These are phyloP conservation scores for Ambispora gerdemannii DNA, from an alignment of 192 early-diverging fungal genomes.

Conservation along the genomic window DNA sequence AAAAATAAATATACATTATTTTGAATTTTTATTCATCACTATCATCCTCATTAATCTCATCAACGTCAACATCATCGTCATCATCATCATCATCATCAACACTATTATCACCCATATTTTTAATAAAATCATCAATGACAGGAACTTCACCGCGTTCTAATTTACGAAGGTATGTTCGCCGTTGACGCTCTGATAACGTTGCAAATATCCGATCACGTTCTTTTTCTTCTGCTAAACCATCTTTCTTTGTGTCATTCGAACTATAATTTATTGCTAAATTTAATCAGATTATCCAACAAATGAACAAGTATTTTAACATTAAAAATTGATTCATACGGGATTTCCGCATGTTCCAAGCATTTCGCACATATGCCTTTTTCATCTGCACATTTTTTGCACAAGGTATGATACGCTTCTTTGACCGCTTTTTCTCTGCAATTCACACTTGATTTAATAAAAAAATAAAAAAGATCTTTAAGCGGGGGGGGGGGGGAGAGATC, in stretches of 20 bases:
- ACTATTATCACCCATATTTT: too few species aligned
- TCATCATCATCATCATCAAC: too few species aligned
- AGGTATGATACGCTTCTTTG: constrained; percentile 91
- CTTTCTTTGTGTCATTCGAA: constrained; percentile 62
- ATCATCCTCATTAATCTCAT: too few species aligned
- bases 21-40: too few species aligned
- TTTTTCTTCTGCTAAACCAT: constrained; percentile 63
- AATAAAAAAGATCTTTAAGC: background rate
- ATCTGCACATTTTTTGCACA: constrained; percentile 83
- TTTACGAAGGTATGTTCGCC: constrained; percentile 77
- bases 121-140: too few species aligned
- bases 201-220: constrained; percentile 68
- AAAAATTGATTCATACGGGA: constrained; percentile 47
- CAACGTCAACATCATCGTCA: too few species aligned
- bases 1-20: too few species aligned
- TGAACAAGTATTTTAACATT: background rate
- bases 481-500: background rate
- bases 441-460: constrained; percentile 44
- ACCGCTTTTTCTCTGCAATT: constrained; percentile 78
- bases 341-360: constrained; percentile 70
- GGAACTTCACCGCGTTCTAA: constrained; percentile 81
- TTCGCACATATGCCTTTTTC: constrained; percentile 88
- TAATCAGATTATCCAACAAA: background rate
- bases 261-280: constrained; percentile 27
- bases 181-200: constrained; percentile 77